phyloP scores from a whole-genome alignment of 2,329 filamentous ascomycete genomes.

The Microsporum canis region DNA sequence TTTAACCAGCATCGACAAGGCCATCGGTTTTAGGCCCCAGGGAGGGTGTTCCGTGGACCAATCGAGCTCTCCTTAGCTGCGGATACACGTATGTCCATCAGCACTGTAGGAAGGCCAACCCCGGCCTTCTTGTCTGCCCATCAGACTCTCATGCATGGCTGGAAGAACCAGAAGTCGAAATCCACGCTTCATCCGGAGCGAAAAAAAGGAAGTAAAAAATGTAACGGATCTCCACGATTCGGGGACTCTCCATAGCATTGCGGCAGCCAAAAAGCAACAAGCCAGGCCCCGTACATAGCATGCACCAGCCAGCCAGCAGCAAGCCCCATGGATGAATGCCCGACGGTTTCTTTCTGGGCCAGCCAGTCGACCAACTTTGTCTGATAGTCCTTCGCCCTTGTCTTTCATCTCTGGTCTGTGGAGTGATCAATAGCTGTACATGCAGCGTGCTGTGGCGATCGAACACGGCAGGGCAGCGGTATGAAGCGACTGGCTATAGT shows the following conservation, averaged over 20 bases:
- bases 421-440: background rate
- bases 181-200: background rate
- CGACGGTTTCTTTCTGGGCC: background rate
- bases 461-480: background rate
- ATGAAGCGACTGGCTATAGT: background rate
- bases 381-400: background rate
- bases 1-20: background rate
- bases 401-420: background rate
- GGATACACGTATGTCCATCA: background rate
- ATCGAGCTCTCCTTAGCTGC: background rate
- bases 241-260: background rate
- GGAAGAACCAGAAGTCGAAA: conserved; percentile 26
- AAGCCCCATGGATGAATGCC: background rate
- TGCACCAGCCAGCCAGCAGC: background rate
- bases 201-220: background rate
- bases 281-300: no score
- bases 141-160: conserved; percentile 2
- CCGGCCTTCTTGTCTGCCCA: background rate
- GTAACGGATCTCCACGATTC: background rate
- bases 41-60: background rate
- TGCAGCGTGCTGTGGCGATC: background rate
- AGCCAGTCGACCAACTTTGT: background rate
- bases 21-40: background rate
- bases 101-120: background rate
- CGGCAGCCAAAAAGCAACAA: no score